These are phyloP conservation scores for Abelmoschus esculentus DNA, from an alignment of 345 rosid species.

Conservation along the genomic window DNA sequence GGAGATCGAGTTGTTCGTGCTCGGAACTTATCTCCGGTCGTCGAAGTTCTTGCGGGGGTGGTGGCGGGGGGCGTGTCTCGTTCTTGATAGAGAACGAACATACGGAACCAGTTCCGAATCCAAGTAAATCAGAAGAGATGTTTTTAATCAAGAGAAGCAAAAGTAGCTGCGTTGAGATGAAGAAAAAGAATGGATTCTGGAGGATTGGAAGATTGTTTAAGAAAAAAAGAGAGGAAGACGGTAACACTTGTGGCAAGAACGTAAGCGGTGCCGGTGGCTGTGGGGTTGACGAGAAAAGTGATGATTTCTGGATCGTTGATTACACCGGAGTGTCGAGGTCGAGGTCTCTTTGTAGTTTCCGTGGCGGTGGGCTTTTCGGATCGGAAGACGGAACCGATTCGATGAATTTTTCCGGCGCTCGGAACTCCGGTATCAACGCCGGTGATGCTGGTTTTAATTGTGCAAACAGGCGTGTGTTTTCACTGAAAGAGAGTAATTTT, in stretches of 20 bases:
- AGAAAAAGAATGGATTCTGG: constrained; percentile 66
- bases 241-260: constrained; percentile 16
- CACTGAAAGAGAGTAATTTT: constrained; percentile 62
- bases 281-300: constrained; percentile 46
- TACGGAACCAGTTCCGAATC: constrained; percentile 11
- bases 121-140: constrained; percentile 36
- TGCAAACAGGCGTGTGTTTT: constrained; percentile 46
- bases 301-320: constrained; percentile 72
- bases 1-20: constrained; percentile 89
- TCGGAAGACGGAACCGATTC: constrained; percentile 55
- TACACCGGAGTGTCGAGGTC: constrained; percentile 70
- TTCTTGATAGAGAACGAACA: constrained; percentile 68
- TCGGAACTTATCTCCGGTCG: constrained; percentile 55
- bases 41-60: constrained; percentile 37
- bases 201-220: constrained; percentile 61
- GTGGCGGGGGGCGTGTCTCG: constrained; percentile 37
- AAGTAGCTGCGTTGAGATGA: constrained; percentile 81
- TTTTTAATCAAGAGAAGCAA: constrained; percentile 65
- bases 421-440: constrained; percentile 66
- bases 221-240: constrained; percentile 33
- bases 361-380: constrained; percentile 51
- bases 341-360: constrained; percentile 79
- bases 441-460: constrained; percentile 2
- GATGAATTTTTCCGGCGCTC: constrained; percentile 41
- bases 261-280: too few relatives aligned